Percentiles rank a stretch among this genome's conserved stretches.
These are phyloP conservation scores for Sisymbrium irio DNA, from an alignment of 345 rosid species.

Conservation along the genomic window DNA sequence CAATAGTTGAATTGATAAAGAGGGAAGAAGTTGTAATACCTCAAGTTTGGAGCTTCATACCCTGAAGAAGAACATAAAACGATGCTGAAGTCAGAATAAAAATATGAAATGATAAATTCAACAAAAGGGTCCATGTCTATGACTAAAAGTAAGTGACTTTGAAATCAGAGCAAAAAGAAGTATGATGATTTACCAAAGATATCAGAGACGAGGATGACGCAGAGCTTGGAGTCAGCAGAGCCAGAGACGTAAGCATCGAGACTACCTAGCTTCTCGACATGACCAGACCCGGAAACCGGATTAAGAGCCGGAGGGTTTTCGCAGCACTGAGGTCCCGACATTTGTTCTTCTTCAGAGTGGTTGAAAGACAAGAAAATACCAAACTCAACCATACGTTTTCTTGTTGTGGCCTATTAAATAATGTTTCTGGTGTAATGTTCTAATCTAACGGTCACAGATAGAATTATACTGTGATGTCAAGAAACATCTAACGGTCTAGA, in stretches of 20 bases:
- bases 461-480: not conserved
- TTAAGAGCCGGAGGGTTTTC: conserved; percentile 60
- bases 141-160: not conserved
- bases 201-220: conserved; percentile 70
- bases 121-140: not conserved
- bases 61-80: conserved; percentile 41
- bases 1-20: not conserved
- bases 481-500: conserved; percentile 14
- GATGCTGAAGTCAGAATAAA: not conserved
- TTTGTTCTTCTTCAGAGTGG: not conserved
- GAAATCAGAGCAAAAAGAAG: not conserved
- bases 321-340: conserved; percentile 78
- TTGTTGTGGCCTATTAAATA: not conserved
- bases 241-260: conserved; percentile 66
- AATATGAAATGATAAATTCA: not conserved
- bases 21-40: conserved; percentile 35
- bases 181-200: conserved; percentile 42
- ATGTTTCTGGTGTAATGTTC: not conserved
- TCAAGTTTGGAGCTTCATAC: conserved; percentile 58
- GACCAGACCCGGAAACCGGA: conserved; percentile 57
- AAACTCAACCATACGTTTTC: not conserved
- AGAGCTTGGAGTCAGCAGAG: conserved; percentile 50
- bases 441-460: not conserved
- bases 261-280: conserved; percentile 58
- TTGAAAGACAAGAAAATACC: not conserved